Percentiles rank a stretch among this genome's conserved stretches.
Evolutionary conservation across 352 stramenopile species (phyloP).

Genomic region (Pythium plurisporium): DNA sequence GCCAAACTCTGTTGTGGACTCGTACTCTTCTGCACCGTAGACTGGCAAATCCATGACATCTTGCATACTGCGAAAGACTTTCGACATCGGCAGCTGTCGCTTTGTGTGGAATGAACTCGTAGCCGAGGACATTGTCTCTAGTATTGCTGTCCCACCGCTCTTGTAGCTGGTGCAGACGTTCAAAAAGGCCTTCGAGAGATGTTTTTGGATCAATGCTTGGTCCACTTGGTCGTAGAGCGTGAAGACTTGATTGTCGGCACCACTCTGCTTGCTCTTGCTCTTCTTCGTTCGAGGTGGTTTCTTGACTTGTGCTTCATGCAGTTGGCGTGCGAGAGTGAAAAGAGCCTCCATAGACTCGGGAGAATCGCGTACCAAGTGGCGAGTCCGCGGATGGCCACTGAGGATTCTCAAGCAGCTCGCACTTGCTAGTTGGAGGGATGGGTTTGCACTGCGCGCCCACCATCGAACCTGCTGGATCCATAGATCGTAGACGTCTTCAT

Average conservation of each 20-base stretch:
- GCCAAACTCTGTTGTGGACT: constrained; percentile 64
- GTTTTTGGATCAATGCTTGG: constrained; percentile 26
- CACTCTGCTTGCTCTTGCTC: neutral
- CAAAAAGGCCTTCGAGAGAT: constrained; percentile 34
- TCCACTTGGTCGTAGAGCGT: constrained; percentile 16
- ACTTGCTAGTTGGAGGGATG: constrained; percentile 33
- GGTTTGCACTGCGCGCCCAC: constrained; percentile 25
- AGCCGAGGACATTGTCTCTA: constrained; percentile 35
- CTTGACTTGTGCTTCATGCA: constrained; percentile 35
- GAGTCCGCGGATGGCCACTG: constrained; percentile 39
- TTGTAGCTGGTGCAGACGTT: constrained; percentile 66
- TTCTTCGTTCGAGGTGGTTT: neutral
- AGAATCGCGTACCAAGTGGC: constrained; percentile 50
- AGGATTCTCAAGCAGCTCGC: constrained; percentile 52
- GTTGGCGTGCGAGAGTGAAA: constrained; percentile 40
- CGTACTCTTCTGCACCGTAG: constrained; percentile 69
- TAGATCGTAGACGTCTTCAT: constrained; percentile 42
- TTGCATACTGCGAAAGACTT: constrained; percentile 42
- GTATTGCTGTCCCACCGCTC: constrained; percentile 37
- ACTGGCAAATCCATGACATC: constrained; percentile 72
- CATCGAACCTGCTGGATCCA: constrained; percentile 61
- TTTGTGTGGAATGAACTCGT: constrained; percentile 53
- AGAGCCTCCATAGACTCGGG: constrained; percentile 41
- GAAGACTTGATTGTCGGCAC: neutral
- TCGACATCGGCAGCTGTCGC: constrained; percentile 59